Base-by-base conservation (phyloP, 139 green algal species). In the Chlamydomonas applanata region DNA sequence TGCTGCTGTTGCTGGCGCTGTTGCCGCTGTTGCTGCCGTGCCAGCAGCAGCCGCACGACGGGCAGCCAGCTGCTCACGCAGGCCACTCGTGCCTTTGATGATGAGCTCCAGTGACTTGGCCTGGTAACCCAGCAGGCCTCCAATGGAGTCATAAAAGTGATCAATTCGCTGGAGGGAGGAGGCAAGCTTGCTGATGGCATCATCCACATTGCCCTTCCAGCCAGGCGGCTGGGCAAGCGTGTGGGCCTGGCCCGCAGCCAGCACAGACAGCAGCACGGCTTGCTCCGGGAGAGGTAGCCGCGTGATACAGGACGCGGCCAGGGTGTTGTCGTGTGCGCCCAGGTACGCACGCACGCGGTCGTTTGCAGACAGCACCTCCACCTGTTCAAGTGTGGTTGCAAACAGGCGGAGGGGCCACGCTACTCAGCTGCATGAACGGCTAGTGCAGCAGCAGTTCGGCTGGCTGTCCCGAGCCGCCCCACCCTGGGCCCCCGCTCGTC, bases 121-220 rank as follows among this genome's bases (percentile, higher is more conserved):
- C 78, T 98, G 95, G 82, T 98, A 99, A 53, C 95, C 95, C 1
- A 93, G 53, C 32, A 98, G 77, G n/a, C 96, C 96, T 14, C 96
- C 96, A 34, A 99, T 93, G 56, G 75, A 84, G 85, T 97, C 91
- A 74, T 99, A 99, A 71, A 99, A 99, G 2, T 79, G 54, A 9
- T 97, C 89, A 16, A 96, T 87, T 13, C 73, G 77, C 2, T 57
- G 56, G 46, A 97, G 83, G 0, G 74, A 63, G 16, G 60, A 30
- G 3, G 74, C 76, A 17, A 97, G 81, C 13, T 44, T 52, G 33
- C 4, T 20, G 4, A 49, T 49, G 19, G 46, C 67, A 4, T 79
- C 62, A 24, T 74, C 46, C 60, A 73, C 36, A 7, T 53, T n/a
- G 27, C 19, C 16, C 57, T 73, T 11, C 27, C 27, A 17, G 67